These are phyloP conservation scores for Protomyces inundatus DNA, from an alignment of 1,139 yeast species.

Conservation along the genomic window DNA sequence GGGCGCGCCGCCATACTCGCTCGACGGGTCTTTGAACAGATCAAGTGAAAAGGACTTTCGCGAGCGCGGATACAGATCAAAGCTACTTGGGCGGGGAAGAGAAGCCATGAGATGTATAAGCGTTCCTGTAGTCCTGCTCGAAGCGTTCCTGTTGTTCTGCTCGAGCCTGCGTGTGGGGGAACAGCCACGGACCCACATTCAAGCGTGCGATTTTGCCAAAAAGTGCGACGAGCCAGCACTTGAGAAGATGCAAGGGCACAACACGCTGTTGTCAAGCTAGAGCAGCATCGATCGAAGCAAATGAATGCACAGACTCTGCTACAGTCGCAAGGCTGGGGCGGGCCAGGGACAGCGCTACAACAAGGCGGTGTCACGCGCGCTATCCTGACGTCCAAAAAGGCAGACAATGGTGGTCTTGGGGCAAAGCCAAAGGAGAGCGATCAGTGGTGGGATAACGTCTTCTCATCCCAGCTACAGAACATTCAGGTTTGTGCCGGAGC, in stretches of 20 bases:
- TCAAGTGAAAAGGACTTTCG: background rate
- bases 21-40: constrained; percentile 1
- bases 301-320: constrained; percentile 24
- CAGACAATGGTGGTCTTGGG: constrained; percentile 25
- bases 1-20: constrained; percentile 22
- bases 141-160: too few relatives aligned
- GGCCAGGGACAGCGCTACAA: constrained; percentile 26
- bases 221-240: too few relatives aligned
- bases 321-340: constrained; percentile 28
- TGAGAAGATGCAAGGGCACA: too few relatives aligned
- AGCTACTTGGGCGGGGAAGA: constrained; percentile 1
- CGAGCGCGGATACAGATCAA: constrained; percentile 14
- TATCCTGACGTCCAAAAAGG: constrained; percentile 27
- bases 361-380: constrained; percentile 26
- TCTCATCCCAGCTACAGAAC: constrained; percentile 18
- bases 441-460: constrained; percentile 24
- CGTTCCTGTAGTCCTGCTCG: too few relatives aligned
- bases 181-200: too few relatives aligned
- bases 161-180: too few relatives aligned
- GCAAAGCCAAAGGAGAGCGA: constrained; percentile 17
- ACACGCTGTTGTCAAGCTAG: too few relatives aligned
- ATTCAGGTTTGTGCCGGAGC: background rate
- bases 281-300: too few relatives aligned
- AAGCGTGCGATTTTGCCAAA: too few relatives aligned
- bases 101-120: too few relatives aligned